Evolutionary conservation across 495 filamentous ascomycete genomes (phyloP), one percentile per base, ranked within the genome.

Genomic region (Penicillium psychrofluorescens): DNA sequence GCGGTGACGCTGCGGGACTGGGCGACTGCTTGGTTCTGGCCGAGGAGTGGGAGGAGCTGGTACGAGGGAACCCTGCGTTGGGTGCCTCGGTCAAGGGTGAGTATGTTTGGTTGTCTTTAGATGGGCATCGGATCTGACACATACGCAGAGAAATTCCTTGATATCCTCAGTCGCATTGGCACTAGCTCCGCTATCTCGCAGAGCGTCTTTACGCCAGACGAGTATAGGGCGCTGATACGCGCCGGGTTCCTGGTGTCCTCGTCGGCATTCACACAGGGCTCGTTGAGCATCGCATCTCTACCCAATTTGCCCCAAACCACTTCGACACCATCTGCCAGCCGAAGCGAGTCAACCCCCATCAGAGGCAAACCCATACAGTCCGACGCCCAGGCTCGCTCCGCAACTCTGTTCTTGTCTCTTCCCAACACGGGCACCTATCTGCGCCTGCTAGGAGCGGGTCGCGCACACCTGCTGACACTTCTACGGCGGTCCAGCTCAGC

Each of bases 361-460:
- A 35, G 42, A 8, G 43, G 54, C 46, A 48, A 40, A 38, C 40
- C 56, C 11, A 45, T 61, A 6, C 57, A 61, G 31, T 53, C 48
- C 13, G 43, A 51, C 42, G 41, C 57, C 35, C 57, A 66, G 48
- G 58, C 54, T 42, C 63, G 60, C 35, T 56, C 61, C 4, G 60
- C 63, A 16, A 64, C 66, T 12, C 47, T 86, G 38, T 79, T 76
- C 29, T 68, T 91, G 37, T 83, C 85, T 0, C 71, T 91, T 8
- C 89, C 89, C 27, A 80, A 78, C 14, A 84, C 77, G 2, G 89
- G 89, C 1, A 70, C 79, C 2, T 88, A 85, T 51, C 72, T 94
- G 16, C 81, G 81, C 48, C 72, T 95, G n/a, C 65, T 86, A 0
- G 69, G 75, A 11, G 63, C 68, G 15, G 83, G 85, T 14, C 78